Conservation (phyloP, 2,329 filamentous ascomycete genomes). For the Calonectria pauciramosa region DNA sequence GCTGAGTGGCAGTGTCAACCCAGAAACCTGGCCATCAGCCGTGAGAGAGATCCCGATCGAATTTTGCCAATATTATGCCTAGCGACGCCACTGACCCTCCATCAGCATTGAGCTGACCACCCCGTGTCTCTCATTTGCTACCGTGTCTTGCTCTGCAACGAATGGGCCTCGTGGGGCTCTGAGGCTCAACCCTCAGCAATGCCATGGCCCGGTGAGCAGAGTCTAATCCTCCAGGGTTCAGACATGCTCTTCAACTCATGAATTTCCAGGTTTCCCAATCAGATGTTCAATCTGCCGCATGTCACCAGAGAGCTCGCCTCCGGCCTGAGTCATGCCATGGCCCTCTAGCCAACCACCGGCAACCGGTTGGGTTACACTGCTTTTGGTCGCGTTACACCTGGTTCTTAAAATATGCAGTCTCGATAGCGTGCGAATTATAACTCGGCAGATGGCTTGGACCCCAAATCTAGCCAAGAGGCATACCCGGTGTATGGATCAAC, state of each 20-base stretch:
- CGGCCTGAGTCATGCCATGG: not conserved
- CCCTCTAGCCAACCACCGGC: not conserved
- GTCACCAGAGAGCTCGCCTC: not conserved
- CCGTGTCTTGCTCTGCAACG: not conserved
- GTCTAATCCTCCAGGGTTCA: not conserved
- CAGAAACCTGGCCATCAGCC: not conserved
- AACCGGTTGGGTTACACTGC: constrained; percentile 10
- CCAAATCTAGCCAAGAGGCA: not conserved
- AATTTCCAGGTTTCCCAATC: not conserved
- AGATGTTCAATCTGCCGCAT: not conserved
- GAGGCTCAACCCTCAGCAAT: not conserved
- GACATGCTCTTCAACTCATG: not conserved
- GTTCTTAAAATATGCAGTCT: constrained; percentile 5
- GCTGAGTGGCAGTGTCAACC: constrained; percentile 5
- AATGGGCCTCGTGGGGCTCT: not conserved
- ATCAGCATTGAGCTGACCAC: not conserved
- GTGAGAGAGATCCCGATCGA: not conserved
- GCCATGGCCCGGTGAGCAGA: not conserved
- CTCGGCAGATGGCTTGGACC: not conserved
- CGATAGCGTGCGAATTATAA: not conserved
- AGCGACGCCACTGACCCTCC: not conserved
- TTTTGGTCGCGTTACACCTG: not conserved
- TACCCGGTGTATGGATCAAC: not conserved
- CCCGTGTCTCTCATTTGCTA: not conserved
- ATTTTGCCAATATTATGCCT: not conserved